Base-by-base conservation (phyloP, 306 rosid genomes). In the Trifolium pratense region DNA sequence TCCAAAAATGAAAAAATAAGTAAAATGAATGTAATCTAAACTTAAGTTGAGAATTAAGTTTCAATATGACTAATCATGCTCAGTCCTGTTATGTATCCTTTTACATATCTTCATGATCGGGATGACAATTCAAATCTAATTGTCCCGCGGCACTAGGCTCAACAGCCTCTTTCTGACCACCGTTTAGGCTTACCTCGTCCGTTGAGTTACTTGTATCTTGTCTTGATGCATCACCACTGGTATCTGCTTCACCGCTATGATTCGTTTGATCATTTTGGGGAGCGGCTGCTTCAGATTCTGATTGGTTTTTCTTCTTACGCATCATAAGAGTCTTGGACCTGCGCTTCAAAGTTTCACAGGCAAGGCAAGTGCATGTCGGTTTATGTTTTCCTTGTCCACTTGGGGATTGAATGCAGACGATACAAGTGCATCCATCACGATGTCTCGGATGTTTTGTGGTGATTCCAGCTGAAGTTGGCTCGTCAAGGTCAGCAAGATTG, bases 371-470 rank as follows among this genome's bases (percentile, higher is more conserved):
- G 83, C 97, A 94, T 4, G 92, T 75, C 11, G 92, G 75, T 59
- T 77, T 83, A 76, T 91, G 99, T 78, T 68, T 94, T 26, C 90
- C 96, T 84, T 90, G 86, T 58, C 99, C 99, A 43, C 96, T 91
- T 10, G 97, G 93, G 6, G 99, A 93, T 69, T 91, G 99, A 70
- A 83, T 91, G 84, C 99, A 94, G 40, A 90, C 93, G 14, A 94
- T 91, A 76, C 99, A 94, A 56, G 82, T 77, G 87, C 99, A 94
- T 56, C 99, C 99, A 8, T 83, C 83, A 58, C 96, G 93, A 72
- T 90, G 99, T 53, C 96, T 84, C 1, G 99, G 96, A 79, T 88
- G 97, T 78, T 74, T 88, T 64, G 96, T 91, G 65, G 96, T 91
- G 75, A 77, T 86, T 82, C 85, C 95, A 40, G 69, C 71, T 45